Base-by-base conservation (phyloP, 2,329 filamentous ascomycete species). In the Calonectria pauciramosa region DNA sequence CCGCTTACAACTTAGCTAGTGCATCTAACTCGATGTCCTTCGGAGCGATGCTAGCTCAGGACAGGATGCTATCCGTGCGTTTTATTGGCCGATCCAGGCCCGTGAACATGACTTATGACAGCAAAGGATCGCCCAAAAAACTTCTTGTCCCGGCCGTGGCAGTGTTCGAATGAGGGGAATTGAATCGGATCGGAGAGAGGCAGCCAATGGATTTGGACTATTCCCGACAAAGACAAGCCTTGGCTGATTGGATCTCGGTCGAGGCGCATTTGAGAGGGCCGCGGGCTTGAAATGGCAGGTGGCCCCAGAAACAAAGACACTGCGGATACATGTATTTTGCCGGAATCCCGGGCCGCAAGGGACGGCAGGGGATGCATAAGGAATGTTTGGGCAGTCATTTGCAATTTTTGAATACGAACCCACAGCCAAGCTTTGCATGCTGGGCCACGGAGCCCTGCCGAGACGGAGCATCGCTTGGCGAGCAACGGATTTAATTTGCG, bases 351-450 rank as follows among this genome's bases (percentile, higher is more conserved):
- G 56, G 7, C 56, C 56, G 56, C 51, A 28, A 54, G 51, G 28
- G 51, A 54, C 28, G 16, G 56, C 32, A 60, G 32, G 20, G 20
- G 56, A 38, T 18, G 54, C 30, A 36, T 59, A 34, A n/a, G 13
- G 54, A 59, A 23, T 59, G 56, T 11, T 60, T 38, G 56, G n/a
- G 28, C n/a, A n/a, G 34, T 23, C 34, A 60, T 60, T 60, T 8
- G 56, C n/a, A 60, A 60, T 60, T 36, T 60, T 60, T 60, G 32
- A 36, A 60, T 60, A 60, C 56, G 56, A 60, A 60, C 56, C 56
- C 56, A 60, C 56, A 60, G n/a, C 56, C 20, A 60, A 60, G 56
- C 32, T 38, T 38, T 36, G 23, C 36, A 34, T 38, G 56, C 26
- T 60, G 34, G 56, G 36, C 56, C 34, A 38, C 56, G 56, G 56